Percentiles rank a stretch among this genome's conserved stretches.
Evolutionary conservation across 2,329 filamentous ascomycete genomes (phyloP).

Genomic region (Trichoderma arundinaceum): DNA sequence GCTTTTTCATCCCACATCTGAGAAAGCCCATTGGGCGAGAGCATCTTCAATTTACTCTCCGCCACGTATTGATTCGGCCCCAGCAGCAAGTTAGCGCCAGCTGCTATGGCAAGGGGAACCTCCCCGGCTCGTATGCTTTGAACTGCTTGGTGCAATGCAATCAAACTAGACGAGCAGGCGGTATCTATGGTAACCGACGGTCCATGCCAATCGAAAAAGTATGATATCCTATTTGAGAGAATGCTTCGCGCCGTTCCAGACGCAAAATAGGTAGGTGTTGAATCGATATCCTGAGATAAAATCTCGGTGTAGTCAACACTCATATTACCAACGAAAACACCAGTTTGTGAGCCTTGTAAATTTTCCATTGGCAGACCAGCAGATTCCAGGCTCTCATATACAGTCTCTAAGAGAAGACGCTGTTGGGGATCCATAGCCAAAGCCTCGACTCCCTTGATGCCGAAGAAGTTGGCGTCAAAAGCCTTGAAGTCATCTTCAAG

Average conservation of each 20-base stretch:
- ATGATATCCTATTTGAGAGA: conserved; percentile 51
- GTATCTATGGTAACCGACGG: conserved; percentile 58
- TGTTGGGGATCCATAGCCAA: conserved; percentile 35
- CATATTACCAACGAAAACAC: conserved; percentile 46
- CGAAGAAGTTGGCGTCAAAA: conserved; percentile 48
- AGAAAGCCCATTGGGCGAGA: background rate
- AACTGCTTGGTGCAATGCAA: conserved; percentile 52
- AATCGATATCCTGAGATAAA: conserved; percentile 35
- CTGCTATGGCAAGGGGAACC: background rate
- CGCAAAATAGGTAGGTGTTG: conserved; percentile 47
- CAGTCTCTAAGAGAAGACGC: conserved; percentile 45
- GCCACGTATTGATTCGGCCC: conserved; percentile 38
- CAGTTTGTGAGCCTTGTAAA: conserved; percentile 42
- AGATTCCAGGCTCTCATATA: conserved; percentile 49
- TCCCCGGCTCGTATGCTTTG: conserved; percentile 36
- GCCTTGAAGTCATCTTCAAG: conserved; percentile 44
- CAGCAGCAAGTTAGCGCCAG: conserved; percentile 65
- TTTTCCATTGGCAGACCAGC: conserved; percentile 38
- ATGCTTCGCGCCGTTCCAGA: conserved; percentile 52
- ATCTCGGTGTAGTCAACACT: conserved; percentile 47
- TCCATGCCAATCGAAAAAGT: conserved; percentile 54
- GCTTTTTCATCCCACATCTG: background rate
- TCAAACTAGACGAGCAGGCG: conserved; percentile 56
- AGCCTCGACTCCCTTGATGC: conserved; percentile 30
- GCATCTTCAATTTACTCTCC: conserved; percentile 21